phyloP scores from a whole-genome alignment of 1,284 basidiomycete species.

The Coniferiporia sulphurascens region DNA sequence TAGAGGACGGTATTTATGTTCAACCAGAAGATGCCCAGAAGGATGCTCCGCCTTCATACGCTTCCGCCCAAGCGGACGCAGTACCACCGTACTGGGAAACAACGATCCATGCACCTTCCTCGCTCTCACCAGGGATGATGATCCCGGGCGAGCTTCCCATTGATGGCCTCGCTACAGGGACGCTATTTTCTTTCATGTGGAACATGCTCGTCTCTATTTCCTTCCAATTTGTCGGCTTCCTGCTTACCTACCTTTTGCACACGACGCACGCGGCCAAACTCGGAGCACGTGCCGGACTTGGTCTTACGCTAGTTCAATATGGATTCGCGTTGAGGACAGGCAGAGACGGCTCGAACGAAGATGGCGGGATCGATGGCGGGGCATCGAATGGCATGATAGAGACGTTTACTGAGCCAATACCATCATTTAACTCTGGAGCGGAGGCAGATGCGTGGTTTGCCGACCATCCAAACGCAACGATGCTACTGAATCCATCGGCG shows the following conservation, averaged over 20 bases:
- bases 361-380: conserved; percentile 24
- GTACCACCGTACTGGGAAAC: conserved; percentile 99
- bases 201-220: conserved; percentile 90
- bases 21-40: conserved; percentile 78
- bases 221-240: conserved; percentile 97
- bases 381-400: conserved; percentile 22
- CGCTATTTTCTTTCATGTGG: conserved; percentile 86
- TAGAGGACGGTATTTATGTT: conserved; percentile 68
- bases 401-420: conserved; percentile 26
- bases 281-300: conserved; percentile 91
- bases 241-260: conserved; percentile 90
- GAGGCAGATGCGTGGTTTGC: conserved; percentile 45
- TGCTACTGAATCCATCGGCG: neutral
- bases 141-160: conserved; percentile 65
- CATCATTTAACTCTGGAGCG: conserved; percentile 39
- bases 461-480: conserved; percentile 30
- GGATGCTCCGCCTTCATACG: conserved; percentile 86
- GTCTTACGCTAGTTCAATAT: conserved; percentile 93
- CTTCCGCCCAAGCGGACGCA: conserved; percentile 87
- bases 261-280: conserved; percentile 95
- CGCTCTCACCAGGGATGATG: conserved; percentile 27
- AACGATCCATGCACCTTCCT: conserved; percentile 80
- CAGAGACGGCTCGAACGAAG: conserved; percentile 29
- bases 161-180: conserved; percentile 72
- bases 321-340: conserved; percentile 76